Conservation (phyloP, 2,329 filamentous ascomycete species). For the Alternaria arbusti region DNA sequence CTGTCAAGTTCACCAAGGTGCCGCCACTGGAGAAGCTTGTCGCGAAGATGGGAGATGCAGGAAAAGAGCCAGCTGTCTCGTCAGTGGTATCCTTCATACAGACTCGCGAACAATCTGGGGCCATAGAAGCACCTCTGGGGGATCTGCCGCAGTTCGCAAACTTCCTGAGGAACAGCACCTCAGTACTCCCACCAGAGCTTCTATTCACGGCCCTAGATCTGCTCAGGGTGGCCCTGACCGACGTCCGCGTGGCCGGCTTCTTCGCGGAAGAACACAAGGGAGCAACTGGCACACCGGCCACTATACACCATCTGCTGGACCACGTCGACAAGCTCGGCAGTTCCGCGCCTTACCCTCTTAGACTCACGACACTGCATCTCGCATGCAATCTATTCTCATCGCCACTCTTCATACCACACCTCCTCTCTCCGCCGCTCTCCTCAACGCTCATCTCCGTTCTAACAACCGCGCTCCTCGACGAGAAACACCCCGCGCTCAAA, state of each 20-base stretch:
- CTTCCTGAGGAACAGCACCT: conserved; percentile 65
- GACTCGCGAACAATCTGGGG: conserved; percentile 61
- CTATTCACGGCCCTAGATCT: conserved; percentile 88
- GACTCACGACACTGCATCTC: conserved; percentile 82
- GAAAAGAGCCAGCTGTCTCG: conserved; percentile 66
- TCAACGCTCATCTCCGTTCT: conserved; percentile 71
- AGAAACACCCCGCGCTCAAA: conserved; percentile 73
- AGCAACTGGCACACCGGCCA: conserved; percentile 56
- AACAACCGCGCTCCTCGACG: conserved; percentile 79
- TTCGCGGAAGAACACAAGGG: conserved; percentile 73
- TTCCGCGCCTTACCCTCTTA: conserved; percentile 76
- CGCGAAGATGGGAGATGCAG: conserved; percentile 73
- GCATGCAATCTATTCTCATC: conserved; percentile 85
- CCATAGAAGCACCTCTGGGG: conserved; percentile 73
- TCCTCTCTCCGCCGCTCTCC: conserved; percentile 59
- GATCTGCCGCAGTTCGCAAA: conserved; percentile 69
- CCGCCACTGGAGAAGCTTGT: conserved; percentile 84
- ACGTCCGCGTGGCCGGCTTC: conserved; percentile 79
- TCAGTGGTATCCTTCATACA: conserved; percentile 75
- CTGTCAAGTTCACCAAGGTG: conserved; percentile 77
- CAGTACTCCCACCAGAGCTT: conserved; percentile 65
- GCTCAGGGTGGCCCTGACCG: conserved; percentile 76
- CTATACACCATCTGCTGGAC: conserved; percentile 64
- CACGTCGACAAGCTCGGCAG: conserved; percentile 61
- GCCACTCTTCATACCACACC: conserved; percentile 70